Evolutionary conservation across 2,329 filamentous ascomycete species (phyloP), one percentile per base, ranked within the genome.

Genomic region (Colletotrichum navitas): DNA sequence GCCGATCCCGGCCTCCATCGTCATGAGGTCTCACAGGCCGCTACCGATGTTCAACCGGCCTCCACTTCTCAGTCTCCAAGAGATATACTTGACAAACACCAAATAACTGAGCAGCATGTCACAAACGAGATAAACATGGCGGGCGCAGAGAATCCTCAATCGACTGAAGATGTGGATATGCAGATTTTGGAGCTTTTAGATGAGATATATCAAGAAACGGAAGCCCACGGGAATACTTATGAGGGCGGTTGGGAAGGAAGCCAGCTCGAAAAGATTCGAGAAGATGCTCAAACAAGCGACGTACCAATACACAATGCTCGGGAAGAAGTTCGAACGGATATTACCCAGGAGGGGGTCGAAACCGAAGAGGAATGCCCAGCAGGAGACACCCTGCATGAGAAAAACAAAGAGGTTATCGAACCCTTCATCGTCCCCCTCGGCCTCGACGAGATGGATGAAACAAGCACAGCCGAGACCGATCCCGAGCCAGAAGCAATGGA

Each of bases 361-460:
- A 2, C 18, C 5, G 34, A 52, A 26, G 21, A 45, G 18, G 6
- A 14, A 32, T 18, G 43, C 7, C 2, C 26, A 45, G 51, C 26
- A n/a, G 36, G 32, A 29, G 60, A 63, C 18, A n/a, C 16, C 14
- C 47, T 32, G 51, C 61, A 45, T 18, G 51, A 43, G 10, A 5
- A 24, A n/a, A 51, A 36, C 5, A 5, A 68, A 4, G 51, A 45
- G 34, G 60, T 24, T 14, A 5, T 52, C 41, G 66, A 51, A 21
- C 59, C 59, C 32, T 68, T 68, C 51, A 41, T 52, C 7, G 34
- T 68, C 14, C 60, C 66, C 2, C 60, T 68, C 18, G 63, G 63
- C 29, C 52, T 68, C 16, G 66, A 64, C 51, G 43, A 64, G 10
- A 26, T 43, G 2, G 66, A 56, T 32, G 60, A 49, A 8, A 52